These are phyloP conservation scores for Metarhizium guizhouense DNA, from an alignment of 2,329 filamentous ascomycete species.

Conservation along the genomic window DNA sequence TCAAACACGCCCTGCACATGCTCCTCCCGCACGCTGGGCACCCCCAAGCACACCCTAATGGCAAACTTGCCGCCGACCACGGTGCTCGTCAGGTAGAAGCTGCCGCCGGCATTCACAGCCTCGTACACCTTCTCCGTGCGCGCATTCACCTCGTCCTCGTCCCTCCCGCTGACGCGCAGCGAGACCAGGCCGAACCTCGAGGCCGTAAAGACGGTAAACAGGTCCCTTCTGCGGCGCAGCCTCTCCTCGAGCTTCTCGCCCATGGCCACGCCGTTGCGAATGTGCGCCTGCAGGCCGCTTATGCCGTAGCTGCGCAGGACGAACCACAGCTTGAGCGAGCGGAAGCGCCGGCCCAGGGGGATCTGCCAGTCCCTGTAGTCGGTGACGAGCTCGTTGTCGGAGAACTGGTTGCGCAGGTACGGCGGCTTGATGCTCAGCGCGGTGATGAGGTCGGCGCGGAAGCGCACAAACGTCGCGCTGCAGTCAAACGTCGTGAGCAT, in stretches of 20 bases:
- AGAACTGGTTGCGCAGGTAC: conserved; percentile 74
- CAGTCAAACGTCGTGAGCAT: conserved; percentile 86
- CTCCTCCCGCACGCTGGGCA: conserved; percentile 60
- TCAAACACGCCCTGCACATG: conserved; percentile 68
- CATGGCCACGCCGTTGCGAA: conserved; percentile 57
- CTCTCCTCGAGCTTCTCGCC: conserved; percentile 62
- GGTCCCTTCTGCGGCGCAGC: conserved; percentile 49
- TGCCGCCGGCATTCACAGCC: conserved; percentile 59
- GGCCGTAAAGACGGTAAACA: conserved; percentile 67
- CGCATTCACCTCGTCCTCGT: conserved; percentile 48
- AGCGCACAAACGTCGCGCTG: conserved; percentile 71
- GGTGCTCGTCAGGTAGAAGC: conserved; percentile 76
- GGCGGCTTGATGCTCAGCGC: conserved; percentile 71
- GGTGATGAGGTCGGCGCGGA: conserved; percentile 66
- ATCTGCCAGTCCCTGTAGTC: conserved; percentile 98
- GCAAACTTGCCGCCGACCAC: conserved; percentile 65
- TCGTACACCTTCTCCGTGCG: conserved; percentile 71
- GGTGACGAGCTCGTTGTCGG: conserved; percentile 75
- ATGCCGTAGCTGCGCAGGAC: conserved; percentile 78
- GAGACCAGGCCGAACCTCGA: conserved; percentile 75
- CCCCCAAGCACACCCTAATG: conserved; percentile 70
- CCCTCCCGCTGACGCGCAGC: conserved; percentile 46
- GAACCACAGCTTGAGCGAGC: conserved; percentile 91
- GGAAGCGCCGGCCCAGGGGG: conserved; percentile 79
- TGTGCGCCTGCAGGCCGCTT: conserved; percentile 63